These are phyloP conservation scores for Peronospora belbahrii DNA, from an alignment of 352 stramenopile species.

Conservation along the genomic window DNA sequence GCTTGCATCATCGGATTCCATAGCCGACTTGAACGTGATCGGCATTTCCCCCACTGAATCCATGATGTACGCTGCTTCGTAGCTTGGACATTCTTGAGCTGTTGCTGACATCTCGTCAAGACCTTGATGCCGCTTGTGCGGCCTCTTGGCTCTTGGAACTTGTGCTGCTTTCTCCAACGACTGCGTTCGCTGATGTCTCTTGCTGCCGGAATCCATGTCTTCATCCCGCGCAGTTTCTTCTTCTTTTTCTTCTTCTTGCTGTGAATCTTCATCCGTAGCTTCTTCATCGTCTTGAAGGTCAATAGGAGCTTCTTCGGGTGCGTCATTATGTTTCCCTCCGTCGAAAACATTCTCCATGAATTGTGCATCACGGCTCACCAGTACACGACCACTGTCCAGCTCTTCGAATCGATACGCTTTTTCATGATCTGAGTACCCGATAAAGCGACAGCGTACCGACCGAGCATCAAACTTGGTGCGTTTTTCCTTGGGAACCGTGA, in stretches of 20 bases:
- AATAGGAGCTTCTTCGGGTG: background rate
- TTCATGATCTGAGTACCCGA: slow-evolving; percentile 4
- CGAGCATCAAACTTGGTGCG: background rate
- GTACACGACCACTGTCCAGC: background rate
- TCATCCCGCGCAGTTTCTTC: background rate
- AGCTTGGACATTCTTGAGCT: too few relatives aligned
- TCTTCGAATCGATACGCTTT: slow-evolving; percentile 1
- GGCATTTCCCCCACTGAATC: too few relatives aligned
- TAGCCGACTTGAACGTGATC: too few relatives aligned
- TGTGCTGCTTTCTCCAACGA: too few relatives aligned
- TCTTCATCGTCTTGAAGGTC: background rate
- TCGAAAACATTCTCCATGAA: background rate
- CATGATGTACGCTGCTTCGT: too few relatives aligned
- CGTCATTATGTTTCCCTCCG: background rate
- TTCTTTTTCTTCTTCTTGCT: background rate
- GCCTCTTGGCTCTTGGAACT: too few relatives aligned
- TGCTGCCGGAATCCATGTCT: too few relatives aligned
- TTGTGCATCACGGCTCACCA: background rate
- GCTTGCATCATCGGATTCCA: too few relatives aligned
- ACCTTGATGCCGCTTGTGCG: too few relatives aligned
- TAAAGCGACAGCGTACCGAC: background rate
- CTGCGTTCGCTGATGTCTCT: too few relatives aligned
- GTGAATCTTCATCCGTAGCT: background rate
- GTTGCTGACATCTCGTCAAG: too few relatives aligned
- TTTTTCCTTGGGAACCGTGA: background rate